Evolutionary conservation across 768 basidiomycete species (phyloP).

Genomic region (Xanthoconium stramineum): DNA sequence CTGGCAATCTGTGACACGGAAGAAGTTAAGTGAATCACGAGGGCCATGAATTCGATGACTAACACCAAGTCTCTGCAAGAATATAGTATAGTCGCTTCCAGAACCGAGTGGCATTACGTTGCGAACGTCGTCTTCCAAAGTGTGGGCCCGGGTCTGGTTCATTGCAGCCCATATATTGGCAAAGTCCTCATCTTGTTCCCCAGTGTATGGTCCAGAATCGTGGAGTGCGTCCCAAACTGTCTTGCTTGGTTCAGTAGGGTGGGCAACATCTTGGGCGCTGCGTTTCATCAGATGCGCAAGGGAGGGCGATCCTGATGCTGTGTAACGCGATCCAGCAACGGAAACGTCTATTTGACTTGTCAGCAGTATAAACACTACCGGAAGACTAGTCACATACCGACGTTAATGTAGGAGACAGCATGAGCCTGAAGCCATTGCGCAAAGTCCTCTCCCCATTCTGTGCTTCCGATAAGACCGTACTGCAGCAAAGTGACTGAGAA

Average conservation of each 20-base stretch:
- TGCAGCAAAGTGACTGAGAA: constrained; percentile 14
- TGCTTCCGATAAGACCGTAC: constrained; percentile 78
- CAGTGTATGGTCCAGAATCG: constrained; percentile 51
- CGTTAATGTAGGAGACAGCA: constrained; percentile 83
- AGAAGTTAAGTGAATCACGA: neutral
- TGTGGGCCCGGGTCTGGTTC: constrained; percentile 19
- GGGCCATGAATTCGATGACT: constrained; percentile 18
- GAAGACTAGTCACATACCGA: constrained; percentile 39
- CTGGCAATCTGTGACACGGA: constrained; percentile 30
- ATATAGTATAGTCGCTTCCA: constrained; percentile 88
- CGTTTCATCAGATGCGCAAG: constrained; percentile 55
- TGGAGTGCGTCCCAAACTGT: constrained; percentile 59
- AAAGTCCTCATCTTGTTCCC: constrained; percentile 42
- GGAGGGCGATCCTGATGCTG: constrained; percentile 55
- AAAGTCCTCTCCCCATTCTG: constrained; percentile 95
- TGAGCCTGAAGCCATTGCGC: constrained; percentile 71
- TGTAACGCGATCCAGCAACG: constrained; percentile 53
- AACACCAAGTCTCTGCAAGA: constrained; percentile 75
- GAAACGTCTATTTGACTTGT: constrained; percentile 42
- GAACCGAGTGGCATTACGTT: constrained; percentile 65
- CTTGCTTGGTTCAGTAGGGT: constrained; percentile 48
- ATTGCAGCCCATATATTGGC: constrained; percentile 38
- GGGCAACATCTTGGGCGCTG: constrained; percentile 53
- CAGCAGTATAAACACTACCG: neutral
- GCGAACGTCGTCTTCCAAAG: constrained; percentile 31